These are phyloP conservation scores for Nakazawaea ambrosiae DNA, from an alignment of 805 yeast genomes.

Conservation along the genomic window DNA sequence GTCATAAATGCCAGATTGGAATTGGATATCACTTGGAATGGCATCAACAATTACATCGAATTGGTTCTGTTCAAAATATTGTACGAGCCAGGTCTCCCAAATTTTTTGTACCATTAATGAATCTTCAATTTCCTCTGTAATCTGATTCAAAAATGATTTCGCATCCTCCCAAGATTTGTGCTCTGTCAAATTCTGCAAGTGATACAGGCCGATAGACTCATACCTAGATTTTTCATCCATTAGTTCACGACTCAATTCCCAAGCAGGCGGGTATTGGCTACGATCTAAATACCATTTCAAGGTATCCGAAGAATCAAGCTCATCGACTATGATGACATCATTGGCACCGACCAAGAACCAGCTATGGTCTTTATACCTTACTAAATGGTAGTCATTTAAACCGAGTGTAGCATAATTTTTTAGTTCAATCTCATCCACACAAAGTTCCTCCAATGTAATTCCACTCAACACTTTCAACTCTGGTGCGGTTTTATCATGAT, in stretches of 20 bases:
- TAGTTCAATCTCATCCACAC: constrained; percentile 72
- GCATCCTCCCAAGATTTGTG: constrained; percentile 50
- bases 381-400: constrained; percentile 72
- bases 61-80: constrained; percentile 42
- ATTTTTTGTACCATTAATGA: constrained; percentile 17
- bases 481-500: constrained; percentile 43
- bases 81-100: constrained; percentile 63
- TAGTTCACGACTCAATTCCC: constrained; percentile 65
- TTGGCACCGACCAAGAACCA: constrained; percentile 73
- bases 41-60: constrained; percentile 37
- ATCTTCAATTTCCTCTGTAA: constrained; percentile 22
- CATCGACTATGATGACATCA: constrained; percentile 74
- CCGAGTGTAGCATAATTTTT: constrained; percentile 54
- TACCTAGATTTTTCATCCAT: constrained; percentile 43
- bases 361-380: constrained; percentile 39
- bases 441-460: constrained; percentile 59
- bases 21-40: constrained; percentile 44
- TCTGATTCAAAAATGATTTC: constrained; percentile 37
- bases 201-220: constrained; percentile 47
- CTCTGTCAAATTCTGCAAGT: constrained; percentile 37
- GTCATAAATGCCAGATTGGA: constrained; percentile 33
- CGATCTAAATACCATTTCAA: constrained; percentile 63
- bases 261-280: constrained; percentile 57
- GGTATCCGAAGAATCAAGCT: constrained; percentile 62
- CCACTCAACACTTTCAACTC: constrained; percentile 68